A percentile compares a stretch with the other conserved stretches of the same genome.
Evolutionary conservation across 148 eudicot species (phyloP).

Genomic region (Silene latifolia): DNA sequence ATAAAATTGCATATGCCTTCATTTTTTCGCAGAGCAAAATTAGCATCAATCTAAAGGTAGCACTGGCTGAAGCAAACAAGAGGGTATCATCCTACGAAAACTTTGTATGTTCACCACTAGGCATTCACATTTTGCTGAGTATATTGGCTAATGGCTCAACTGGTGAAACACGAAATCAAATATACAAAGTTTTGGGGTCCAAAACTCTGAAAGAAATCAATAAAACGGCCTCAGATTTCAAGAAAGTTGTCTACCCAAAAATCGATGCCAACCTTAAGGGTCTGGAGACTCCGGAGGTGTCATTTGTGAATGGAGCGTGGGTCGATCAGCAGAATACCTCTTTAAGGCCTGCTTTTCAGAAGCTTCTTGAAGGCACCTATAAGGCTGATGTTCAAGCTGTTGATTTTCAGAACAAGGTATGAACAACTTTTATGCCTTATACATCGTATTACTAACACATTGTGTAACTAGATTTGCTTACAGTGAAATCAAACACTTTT

Average conservation of each 20-base stretch:
- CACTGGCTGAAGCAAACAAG: slow-evolving; percentile 20
- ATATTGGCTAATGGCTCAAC: slow-evolving; percentile 22
- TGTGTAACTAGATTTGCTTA: no score
- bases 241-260: neutral
- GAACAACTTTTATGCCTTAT: no score
- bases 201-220: slow-evolving; percentile 11
- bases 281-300: slow-evolving; percentile 5
- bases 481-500: no score
- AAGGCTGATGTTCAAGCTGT: slow-evolving; percentile 22
- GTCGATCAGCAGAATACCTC: slow-evolving; percentile 12
- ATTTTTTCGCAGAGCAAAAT: neutral
- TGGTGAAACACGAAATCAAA: slow-evolving; percentile 21
- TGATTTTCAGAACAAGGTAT: slow-evolving; percentile 21
- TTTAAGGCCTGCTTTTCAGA: slow-evolving; percentile 11
- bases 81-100: slow-evolving; percentile 13
- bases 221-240: slow-evolving; percentile 16
- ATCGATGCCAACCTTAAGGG: neutral
- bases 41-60: slow-evolving; percentile 16
- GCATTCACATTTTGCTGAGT: slow-evolving; percentile 19
- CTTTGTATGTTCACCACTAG: slow-evolving; percentile 20
- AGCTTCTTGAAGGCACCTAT: slow-evolving; percentile 17
- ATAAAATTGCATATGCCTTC: neutral
- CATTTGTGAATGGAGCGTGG: slow-evolving; percentile 19
- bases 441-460: no score
- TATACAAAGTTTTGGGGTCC: slow-evolving; percentile 13